A percentile compares a stretch with the other conserved stretches of the same genome.
phyloP scores from a whole-genome alignment of 2,329 filamentous ascomycete species.

The Aspergillus sp. region DNA sequence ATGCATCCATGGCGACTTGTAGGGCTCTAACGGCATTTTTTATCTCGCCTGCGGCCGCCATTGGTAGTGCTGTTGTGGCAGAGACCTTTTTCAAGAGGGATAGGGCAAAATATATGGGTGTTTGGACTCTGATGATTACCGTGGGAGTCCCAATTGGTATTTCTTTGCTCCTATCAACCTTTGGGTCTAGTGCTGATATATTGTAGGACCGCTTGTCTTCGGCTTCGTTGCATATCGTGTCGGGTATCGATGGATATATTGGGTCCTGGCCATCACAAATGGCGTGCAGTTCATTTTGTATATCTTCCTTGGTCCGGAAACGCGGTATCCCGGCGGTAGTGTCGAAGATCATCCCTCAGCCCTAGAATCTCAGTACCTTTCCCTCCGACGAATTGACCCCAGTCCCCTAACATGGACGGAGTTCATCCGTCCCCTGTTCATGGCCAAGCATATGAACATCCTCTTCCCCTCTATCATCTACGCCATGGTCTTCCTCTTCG shows the following conservation, averaged over 20 bases:
- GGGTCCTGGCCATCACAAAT: conserved; percentile 53
- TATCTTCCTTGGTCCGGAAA: conserved; percentile 50
- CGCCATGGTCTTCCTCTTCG: conserved; percentile 53
- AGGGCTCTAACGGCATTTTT: conserved; percentile 50
- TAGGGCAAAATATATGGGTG: conserved; percentile 49
- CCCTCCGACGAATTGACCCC: conserved; percentile 47
- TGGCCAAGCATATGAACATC: conserved; percentile 43
- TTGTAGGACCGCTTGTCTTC: conserved; percentile 33
- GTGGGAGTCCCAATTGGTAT: conserved; percentile 38
- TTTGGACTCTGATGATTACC: conserved; percentile 51
- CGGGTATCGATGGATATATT: conserved; percentile 55
- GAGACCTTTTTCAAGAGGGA: conserved; percentile 54
- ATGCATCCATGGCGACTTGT: conserved; percentile 45
- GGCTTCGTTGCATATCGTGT: conserved; percentile 45
- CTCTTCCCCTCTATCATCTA: conserved; percentile 50
- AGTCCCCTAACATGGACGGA: conserved; percentile 43
- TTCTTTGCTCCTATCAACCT: too few species aligned
- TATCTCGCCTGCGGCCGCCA: conserved; percentile 48
- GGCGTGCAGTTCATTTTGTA: conserved; percentile 52
- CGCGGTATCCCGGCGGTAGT: conserved; percentile 40
- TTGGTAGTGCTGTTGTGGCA: conserved; percentile 52
- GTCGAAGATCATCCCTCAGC: conserved; percentile 11
- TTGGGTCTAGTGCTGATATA: neutral
- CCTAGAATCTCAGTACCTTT: conserved; percentile 42
- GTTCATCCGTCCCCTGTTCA: conserved; percentile 47